phyloP scores from a whole-genome alignment of 2,329 filamentous ascomycete species.

The Beauveria asiatica region DNA sequence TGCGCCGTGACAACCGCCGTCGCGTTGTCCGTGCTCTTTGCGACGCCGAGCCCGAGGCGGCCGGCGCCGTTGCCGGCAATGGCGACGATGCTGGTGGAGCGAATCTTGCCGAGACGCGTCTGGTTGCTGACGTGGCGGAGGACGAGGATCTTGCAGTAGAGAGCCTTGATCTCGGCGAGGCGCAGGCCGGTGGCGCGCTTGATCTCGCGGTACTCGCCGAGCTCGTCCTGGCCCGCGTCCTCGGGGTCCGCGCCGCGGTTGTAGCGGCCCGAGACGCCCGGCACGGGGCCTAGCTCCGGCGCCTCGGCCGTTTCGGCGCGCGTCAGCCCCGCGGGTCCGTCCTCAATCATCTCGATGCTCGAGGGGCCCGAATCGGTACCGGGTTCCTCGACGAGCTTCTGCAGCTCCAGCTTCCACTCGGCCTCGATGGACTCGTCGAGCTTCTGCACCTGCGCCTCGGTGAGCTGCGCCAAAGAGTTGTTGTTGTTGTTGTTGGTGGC shows the following conservation, averaged over 20 bases:
- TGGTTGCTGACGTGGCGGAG: conserved; percentile 74
- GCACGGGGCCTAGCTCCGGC: conserved; percentile 42
- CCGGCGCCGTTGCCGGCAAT: conserved; percentile 85
- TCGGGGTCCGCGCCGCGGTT: conserved; percentile 39
- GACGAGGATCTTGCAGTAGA: conserved; percentile 67
- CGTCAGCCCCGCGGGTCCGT: conserved; percentile 26
- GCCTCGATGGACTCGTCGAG: conserved; percentile 29
- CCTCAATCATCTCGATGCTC: conserved; percentile 28
- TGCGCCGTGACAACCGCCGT: conserved; percentile 65
- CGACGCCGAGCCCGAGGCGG: conserved; percentile 79
- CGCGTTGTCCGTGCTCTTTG: conserved; percentile 68
- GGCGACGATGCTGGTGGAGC: conserved; percentile 63
- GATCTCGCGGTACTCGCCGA: conserved; percentile 41
- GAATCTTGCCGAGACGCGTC: conserved; percentile 91
- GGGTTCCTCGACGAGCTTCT: conserved; percentile 24
- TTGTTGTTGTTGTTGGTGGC: conserved; percentile 16
- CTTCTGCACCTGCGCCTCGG: conserved; percentile 27
- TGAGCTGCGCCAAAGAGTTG: conserved; percentile 21
- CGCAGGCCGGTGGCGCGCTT: conserved; percentile 48
- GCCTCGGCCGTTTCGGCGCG: conserved; percentile 36
- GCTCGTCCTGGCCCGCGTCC: conserved; percentile 42
- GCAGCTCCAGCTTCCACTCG: conserved; percentile 30
- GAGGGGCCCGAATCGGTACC: conserved; percentile 22
- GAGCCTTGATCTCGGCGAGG: conserved; percentile 39
- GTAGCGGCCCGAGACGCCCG: conserved; percentile 44